These are phyloP conservation scores for Mucor sp. DNA, from an alignment of 371 early-diverging fungal species.

Conservation along the genomic window DNA sequence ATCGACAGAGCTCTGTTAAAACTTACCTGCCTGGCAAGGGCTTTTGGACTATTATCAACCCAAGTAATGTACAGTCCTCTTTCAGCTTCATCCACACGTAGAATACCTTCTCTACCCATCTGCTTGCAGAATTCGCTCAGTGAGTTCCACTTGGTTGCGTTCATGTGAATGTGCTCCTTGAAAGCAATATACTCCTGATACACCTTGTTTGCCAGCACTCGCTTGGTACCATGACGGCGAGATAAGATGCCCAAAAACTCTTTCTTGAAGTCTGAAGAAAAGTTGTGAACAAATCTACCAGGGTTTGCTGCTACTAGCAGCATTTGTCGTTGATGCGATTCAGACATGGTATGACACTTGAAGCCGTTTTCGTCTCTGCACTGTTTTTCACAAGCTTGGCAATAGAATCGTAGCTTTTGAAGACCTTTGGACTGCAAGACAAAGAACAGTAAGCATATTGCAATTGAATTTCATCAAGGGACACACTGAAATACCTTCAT, in stretches of 20 bases:
- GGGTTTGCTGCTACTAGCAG: slow-evolving; percentile 84
- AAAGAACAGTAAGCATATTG: not conserved
- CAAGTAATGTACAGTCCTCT: slow-evolving; percentile 90
- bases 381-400: slow-evolving; percentile 94
- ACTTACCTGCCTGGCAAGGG: slow-evolving; percentile 65
- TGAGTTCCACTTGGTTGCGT: slow-evolving; percentile 90
- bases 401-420: slow-evolving; percentile 91
- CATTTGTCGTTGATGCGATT: slow-evolving; percentile 95
- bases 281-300: slow-evolving; percentile 66
- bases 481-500: slow-evolving; percentile 56
- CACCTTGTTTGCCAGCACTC: slow-evolving; percentile 88
- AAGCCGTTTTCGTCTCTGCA: slow-evolving; percentile 97
- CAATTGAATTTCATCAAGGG: not conserved
- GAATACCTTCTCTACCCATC: slow-evolving; percentile 83
- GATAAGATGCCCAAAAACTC: slow-evolving; percentile 77
- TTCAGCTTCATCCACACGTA: slow-evolving; percentile 87
- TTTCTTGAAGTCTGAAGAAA: slow-evolving; percentile 73
- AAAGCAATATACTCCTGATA: slow-evolving; percentile 96
- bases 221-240: slow-evolving; percentile 79
- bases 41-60: slow-evolving; percentile 91
- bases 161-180: slow-evolving; percentile 94
- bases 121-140: slow-evolving; percentile 85
- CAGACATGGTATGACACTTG: slow-evolving; percentile 91
- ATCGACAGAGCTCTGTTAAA: not conserved
- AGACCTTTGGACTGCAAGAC: slow-evolving; percentile 78